phyloP scores from a whole-genome alignment of 2,329 filamentous ascomycete genomes.

The Bretziella fagacearum region DNA sequence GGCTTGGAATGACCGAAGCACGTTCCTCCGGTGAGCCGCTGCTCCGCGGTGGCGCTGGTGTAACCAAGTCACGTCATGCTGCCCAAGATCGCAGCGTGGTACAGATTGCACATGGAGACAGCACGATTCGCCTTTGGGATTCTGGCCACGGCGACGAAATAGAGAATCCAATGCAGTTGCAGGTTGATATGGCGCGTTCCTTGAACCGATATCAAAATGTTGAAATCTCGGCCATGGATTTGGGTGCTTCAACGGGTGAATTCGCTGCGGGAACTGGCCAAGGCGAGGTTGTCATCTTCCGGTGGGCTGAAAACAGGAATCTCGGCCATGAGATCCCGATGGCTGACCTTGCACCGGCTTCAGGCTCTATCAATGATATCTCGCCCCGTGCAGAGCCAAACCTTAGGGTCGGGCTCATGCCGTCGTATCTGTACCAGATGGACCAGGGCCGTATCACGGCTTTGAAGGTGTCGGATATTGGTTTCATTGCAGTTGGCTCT shows the following conservation, averaged over 20 bases:
- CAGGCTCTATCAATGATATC: constrained; percentile 60
- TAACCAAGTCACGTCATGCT: constrained; percentile 49
- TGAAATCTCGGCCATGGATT: constrained; percentile 60
- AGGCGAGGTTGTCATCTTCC: constrained; percentile 76
- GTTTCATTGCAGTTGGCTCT: constrained; percentile 77
- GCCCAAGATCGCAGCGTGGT: constrained; percentile 74
- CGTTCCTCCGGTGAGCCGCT: constrained; percentile 63
- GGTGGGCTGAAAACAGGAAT: constrained; percentile 68
- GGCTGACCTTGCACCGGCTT: constrained; percentile 31
- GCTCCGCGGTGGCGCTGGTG: constrained; percentile 62
- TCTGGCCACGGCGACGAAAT: constrained; percentile 82
- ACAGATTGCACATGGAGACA: constrained; percentile 76
- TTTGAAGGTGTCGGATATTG: constrained; percentile 74
- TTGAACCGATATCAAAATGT: constrained; percentile 64
- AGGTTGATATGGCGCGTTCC: constrained; percentile 73
- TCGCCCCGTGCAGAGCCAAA: constrained; percentile 50
- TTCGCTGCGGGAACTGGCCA: constrained; percentile 63
- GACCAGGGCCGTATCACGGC: constrained; percentile 52
- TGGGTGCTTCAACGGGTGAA: constrained; percentile 68
- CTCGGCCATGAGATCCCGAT: constrained; percentile 46
- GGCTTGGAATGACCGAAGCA: constrained; percentile 82
- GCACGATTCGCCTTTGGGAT: constrained; percentile 86
- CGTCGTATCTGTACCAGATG: constrained; percentile 49
- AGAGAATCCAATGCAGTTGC: constrained; percentile 65
- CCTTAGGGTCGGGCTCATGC: constrained; percentile 66